These are phyloP conservation scores for Acanthamoeba castellanii DNA, from an alignment of 208 protist genomes.

Conservation along the genomic window DNA sequence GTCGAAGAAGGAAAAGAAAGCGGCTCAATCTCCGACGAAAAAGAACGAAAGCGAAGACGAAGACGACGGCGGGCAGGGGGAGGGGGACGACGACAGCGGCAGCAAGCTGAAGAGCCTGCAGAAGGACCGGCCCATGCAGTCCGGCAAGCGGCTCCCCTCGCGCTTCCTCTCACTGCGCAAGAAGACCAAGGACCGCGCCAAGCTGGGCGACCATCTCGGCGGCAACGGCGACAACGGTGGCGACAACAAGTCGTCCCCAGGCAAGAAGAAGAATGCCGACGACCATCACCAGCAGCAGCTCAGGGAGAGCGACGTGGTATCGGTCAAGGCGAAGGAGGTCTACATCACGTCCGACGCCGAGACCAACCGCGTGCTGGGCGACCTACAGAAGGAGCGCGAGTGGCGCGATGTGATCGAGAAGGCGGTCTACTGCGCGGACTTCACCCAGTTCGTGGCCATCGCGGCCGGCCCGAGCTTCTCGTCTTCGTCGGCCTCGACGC, in stretches of 20 bases:
- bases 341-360: conserved; percentile 7
- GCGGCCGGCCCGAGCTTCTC: not conserved
- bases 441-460: not conserved
- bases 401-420: conserved; percentile 2
- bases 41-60: conserved; percentile 23
- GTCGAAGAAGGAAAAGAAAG: not conserved
- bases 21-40: not conserved
- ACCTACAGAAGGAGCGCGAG: conserved; percentile 1
- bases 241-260: not conserved
- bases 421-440: conserved; percentile 30
- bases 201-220: not conserved
- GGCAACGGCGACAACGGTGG: not conserved
- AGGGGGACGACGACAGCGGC: not conserved
- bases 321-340: not conserved
- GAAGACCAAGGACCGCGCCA: not conserved
- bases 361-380: conserved; percentile 6
- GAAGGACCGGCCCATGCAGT: conserved; percentile 42
- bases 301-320: not conserved
- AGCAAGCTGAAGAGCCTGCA: conserved; percentile 39
- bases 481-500: not conserved
- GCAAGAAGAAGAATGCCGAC: not conserved
- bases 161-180: conserved; percentile 16
- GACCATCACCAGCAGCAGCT: not conserved
- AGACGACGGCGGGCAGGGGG: not conserved
- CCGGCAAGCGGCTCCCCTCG: conserved; percentile 6